Evolutionary conservation across 768 basidiomycete genomes (phyloP).

Genomic region (Galerina marginata): DNA sequence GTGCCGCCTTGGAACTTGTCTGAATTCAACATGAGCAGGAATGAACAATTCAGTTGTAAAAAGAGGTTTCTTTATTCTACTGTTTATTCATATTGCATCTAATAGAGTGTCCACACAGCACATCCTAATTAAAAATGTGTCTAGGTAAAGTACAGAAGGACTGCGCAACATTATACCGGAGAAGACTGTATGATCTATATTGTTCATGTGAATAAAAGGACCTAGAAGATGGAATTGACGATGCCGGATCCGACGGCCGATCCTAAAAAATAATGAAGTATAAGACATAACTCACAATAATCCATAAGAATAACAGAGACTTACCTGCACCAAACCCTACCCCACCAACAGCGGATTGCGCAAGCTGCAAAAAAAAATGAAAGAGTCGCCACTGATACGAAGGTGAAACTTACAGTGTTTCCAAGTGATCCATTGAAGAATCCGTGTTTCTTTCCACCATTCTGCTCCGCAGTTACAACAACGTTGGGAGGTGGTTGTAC

Average conservation of each 20-base stretch:
- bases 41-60: too few species aligned
- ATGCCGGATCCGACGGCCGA: constrained; percentile 49
- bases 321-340: constrained; percentile 77
- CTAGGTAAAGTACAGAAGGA: too few species aligned
- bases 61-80: too few species aligned
- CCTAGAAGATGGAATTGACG: constrained; percentile 53
- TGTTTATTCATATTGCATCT: too few species aligned
- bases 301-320: not conserved
- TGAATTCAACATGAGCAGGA: too few species aligned
- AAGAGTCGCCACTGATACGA: not conserved
- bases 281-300: not conserved
- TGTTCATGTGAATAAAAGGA: not conserved
- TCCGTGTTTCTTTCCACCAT: constrained; percentile 52
- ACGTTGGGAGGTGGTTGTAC: constrained; percentile 18
- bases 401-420: constrained; percentile 47
- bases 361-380: constrained; percentile 41
- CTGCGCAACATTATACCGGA: too few species aligned
- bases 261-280: constrained; percentile 32
- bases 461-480: constrained; percentile 26
- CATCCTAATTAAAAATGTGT: too few species aligned
- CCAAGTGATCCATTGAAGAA: constrained; percentile 55
- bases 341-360: constrained; percentile 65
- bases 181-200: too few species aligned
- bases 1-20: too few species aligned
- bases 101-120: too few species aligned